A percentile compares a stretch with the other conserved stretches of the same genome.
These are phyloP conservation scores for Aspergillus jensenii DNA, from an alignment of 2,329 filamentous ascomycete genomes.

Conservation along the genomic window DNA sequence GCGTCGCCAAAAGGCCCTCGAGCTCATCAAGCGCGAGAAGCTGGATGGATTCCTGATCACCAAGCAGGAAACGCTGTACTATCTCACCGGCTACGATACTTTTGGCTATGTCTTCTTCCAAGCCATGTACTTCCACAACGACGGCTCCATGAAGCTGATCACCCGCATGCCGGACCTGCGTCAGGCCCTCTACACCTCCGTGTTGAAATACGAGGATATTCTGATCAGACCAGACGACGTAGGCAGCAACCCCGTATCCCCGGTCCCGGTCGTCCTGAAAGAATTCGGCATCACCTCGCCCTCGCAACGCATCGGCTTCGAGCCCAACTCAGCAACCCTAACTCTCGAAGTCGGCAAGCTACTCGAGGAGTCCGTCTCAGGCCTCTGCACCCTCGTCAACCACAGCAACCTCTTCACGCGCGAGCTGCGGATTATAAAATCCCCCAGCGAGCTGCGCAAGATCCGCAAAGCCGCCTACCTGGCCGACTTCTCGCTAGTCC, in stretches of 20 bases:
- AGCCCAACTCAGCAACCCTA: slow-evolving; percentile 40
- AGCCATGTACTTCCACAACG: slow-evolving; percentile 37
- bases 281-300: slow-evolving; percentile 30
- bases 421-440: slow-evolving; percentile 36
- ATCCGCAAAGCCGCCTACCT: slow-evolving; percentile 36
- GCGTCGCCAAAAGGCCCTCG: slow-evolving; percentile 22
- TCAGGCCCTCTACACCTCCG: slow-evolving; percentile 35
- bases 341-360: slow-evolving; percentile 34
- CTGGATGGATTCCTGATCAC: slow-evolving; percentile 37
- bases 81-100: slow-evolving; percentile 35
- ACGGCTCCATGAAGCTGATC: slow-evolving; percentile 33
- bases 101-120: slow-evolving; percentile 40
- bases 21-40: slow-evolving; percentile 32
- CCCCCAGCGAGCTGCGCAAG: slow-evolving; percentile 27
- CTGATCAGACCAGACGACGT: slow-evolving; percentile 31
- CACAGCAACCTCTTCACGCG: slow-evolving; percentile 31
- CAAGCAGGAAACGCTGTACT: slow-evolving; percentile 33
- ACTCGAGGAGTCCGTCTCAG: slow-evolving; percentile 30
- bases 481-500: slow-evolving; percentile 34
- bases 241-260: slow-evolving; percentile 29
- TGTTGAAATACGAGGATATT: slow-evolving; percentile 29
- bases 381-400: slow-evolving; percentile 29
- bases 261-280: slow-evolving; percentile 29
- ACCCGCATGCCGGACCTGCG: slow-evolving; percentile 30
- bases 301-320: slow-evolving; percentile 31